A percentile compares a stretch with the other conserved stretches of the same genome.
Evolutionary conservation across 306 rosid species (phyloP).

Genomic region (Cercis canadensis): DNA sequence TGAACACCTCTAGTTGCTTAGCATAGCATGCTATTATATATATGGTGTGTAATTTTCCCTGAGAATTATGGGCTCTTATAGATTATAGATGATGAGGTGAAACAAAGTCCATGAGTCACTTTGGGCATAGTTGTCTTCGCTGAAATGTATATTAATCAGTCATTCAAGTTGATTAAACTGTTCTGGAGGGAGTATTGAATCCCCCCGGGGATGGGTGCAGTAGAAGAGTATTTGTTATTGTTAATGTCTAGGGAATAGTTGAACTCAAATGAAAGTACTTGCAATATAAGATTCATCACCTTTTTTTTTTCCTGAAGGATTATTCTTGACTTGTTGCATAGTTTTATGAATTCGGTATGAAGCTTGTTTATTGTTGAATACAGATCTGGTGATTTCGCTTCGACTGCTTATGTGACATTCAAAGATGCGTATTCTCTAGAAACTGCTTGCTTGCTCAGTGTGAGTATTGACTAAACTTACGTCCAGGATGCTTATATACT

Average conservation of each 20-base stretch:
- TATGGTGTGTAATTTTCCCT: neutral
- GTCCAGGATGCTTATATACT: conserved; percentile 5
- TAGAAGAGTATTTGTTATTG: conserved; percentile 5
- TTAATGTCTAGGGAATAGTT: conserved; percentile 1
- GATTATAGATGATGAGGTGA: neutral
- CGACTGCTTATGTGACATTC: conserved; percentile 86
- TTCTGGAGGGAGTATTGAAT: conserved; percentile 1
- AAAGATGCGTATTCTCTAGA: conserved; percentile 85
- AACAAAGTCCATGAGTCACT: neutral
- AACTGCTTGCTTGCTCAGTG: conserved; percentile 96
- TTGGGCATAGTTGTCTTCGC: neutral
- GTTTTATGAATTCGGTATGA: neutral
- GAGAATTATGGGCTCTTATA: neutral
- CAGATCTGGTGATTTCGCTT: conserved; percentile 82
- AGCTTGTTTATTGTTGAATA: conserved; percentile 20
- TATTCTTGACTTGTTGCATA: conserved; percentile 4
- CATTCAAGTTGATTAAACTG: conserved; percentile 1
- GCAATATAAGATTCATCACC: neutral
- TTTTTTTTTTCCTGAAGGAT: neutral
- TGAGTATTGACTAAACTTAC: conserved; percentile 48
- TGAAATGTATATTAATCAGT: neutral
- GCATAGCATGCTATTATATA: neutral
- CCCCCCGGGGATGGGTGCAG: neutral
- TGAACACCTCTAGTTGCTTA: no score
- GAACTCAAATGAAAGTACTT: conserved; percentile 9